phyloP scores from a whole-genome alignment of 495 filamentous ascomycete genomes.

The Darksidea phi region DNA sequence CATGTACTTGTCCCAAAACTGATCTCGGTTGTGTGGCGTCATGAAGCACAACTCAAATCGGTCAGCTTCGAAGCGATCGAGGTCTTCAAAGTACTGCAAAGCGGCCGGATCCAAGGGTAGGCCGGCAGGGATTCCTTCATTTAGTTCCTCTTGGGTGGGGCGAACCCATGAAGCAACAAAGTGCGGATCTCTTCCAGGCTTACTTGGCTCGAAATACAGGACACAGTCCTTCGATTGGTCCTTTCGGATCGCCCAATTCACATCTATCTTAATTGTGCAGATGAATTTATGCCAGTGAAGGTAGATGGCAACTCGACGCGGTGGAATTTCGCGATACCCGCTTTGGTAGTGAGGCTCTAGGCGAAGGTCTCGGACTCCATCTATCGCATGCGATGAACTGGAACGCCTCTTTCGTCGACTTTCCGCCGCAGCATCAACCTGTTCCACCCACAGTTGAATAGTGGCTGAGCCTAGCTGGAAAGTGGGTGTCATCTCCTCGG shows the following conservation, averaged over 20 bases:
- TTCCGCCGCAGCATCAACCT: constrained; percentile 3
- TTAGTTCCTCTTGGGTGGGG: constrained; percentile 6
- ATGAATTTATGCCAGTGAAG: constrained; percentile 4
- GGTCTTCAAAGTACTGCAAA: constrained; percentile 4
- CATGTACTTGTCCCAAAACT: not conserved
- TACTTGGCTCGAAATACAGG: constrained; percentile 3
- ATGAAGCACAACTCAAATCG: constrained; percentile 1
- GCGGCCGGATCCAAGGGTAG: not conserved
- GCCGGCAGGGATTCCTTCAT: not conserved
- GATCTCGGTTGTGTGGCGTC: not conserved
- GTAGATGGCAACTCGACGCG: constrained; percentile 5
- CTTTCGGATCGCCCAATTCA: constrained; percentile 3
- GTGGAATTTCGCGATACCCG: constrained; percentile 5
- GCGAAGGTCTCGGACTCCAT: not conserved
- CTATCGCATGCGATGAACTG: not conserved
- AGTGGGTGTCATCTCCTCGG: not conserved
- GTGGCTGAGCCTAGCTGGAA: constrained; percentile 12
- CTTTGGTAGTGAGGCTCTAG: not conserved
- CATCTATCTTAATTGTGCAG: constrained; percentile 16
- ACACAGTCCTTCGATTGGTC: not conserved
- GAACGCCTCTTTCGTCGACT: constrained; percentile 2
- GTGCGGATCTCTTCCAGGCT: constrained; percentile 3
- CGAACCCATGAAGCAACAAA: constrained; percentile 11
- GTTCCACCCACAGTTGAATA: constrained; percentile 14
- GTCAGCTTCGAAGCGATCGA: constrained; percentile 13